These are phyloP conservation scores for Fusarium anthophilum DNA, from an alignment of 2,329 filamentous ascomycete species.

Conservation along the genomic window DNA sequence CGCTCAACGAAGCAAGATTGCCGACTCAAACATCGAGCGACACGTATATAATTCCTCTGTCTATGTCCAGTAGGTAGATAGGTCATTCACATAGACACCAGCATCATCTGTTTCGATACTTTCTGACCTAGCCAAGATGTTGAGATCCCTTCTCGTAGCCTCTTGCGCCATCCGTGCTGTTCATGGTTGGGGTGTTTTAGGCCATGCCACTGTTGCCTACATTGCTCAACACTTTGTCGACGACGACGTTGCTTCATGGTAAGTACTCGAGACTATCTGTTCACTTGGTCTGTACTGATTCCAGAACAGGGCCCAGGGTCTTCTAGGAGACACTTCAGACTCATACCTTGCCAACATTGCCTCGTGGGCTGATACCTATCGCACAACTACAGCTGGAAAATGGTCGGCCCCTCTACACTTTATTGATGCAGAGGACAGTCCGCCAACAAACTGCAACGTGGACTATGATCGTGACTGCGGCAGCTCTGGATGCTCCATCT, in stretches of 20 bases:
- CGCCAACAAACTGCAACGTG: conserved; percentile 1
- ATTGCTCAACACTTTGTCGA: conserved; percentile 1
- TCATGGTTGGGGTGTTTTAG: neutral
- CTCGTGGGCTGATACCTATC: conserved; percentile 7
- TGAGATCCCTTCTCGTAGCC: neutral
- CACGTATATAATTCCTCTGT: too few species aligned
- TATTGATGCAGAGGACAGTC: conserved; percentile 2
- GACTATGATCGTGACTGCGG: conserved; percentile 8
- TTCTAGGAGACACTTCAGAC: neutral
- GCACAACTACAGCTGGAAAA: neutral
- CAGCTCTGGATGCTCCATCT: conserved; percentile 2
- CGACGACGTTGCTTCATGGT: neutral
- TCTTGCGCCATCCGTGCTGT: neutral
- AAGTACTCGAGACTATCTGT: neutral
- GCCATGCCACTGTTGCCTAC: conserved; percentile 3
- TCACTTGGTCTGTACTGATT: neutral
- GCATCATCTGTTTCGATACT: fast-evolving
- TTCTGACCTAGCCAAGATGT: neutral
- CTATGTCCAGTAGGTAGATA: too few species aligned
- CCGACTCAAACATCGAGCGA: neutral
- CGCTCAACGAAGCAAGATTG: neutral
- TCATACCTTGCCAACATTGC: conserved; percentile 4
- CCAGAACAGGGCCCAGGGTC: neutral
- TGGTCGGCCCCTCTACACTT: conserved; percentile 4
- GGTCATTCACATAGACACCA: fast-evolving